Base-by-base conservation (phyloP, 2,329 filamentous ascomycete genomes). In the Penicillium crustosum region DNA sequence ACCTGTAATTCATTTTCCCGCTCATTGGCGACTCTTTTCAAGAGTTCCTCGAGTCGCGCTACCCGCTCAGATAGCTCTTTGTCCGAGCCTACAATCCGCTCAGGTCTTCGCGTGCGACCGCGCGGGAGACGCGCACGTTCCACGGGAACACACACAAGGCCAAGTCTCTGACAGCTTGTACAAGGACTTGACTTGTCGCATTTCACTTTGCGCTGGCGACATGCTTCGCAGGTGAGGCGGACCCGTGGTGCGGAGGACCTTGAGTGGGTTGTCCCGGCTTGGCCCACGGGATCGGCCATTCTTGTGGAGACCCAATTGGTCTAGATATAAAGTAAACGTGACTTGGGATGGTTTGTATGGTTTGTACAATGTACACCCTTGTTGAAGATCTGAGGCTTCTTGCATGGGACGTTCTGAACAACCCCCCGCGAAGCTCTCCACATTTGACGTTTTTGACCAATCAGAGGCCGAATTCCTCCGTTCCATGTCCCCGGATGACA, bases 141-240 rank as follows among this genome's bases (percentile, higher is more conserved):
- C 12, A 73, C 69, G 6, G 71, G 66, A 19, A 70, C 61, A 42
- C 70, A 73, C 2, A 61, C 56, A 25, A 64, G 57, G 3, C 68
- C 65, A 2, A 66, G 57, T 12, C 66, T 60, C 38, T 63, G 56
- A 42, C 70, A 74, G 49, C 69, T 73, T 10, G 67, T 66, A 42
- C 71, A 73, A 1, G 71, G 71, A 45, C 63, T 64, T 12, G 66
- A 61, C 54, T 73, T 74, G 58, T 73, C 70, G 44, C 70, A 74
- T 58, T 67, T 72, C 10, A 72, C 69, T 49, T 73, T 74, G 44
- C 71, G 72, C 50, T 67, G 66, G 27, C 63, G 69, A 55, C 69
- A 73, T 27, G 63, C 60, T 53, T 72, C 69, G 33, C 72, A 74
- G 53, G 64, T 70, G 3, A 74, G 60, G 23, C 67, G 62, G 6